A percentile compares a stretch with the other conserved stretches of the same genome.
Evolutionary conservation across 225 moss, liverwort and hornwort genomes (phyloP).

Genomic region (Sphagnum contortum): DNA sequence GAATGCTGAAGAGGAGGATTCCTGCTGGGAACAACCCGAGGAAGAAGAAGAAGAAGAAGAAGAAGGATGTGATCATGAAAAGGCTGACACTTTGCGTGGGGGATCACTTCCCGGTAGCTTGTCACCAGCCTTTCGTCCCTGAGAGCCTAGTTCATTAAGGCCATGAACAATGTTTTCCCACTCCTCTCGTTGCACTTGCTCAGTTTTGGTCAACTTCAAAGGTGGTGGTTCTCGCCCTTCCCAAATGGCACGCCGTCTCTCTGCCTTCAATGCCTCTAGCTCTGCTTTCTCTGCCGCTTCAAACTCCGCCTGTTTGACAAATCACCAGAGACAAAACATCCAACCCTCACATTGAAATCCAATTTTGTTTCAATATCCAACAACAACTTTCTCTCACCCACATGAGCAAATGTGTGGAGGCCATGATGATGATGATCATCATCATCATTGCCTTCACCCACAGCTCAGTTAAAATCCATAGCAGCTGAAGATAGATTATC

Average conservation of each 20-base stretch:
- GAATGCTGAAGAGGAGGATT: too few relatives aligned
- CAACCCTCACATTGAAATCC: too few relatives aligned
- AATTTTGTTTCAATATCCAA: too few relatives aligned
- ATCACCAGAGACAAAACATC: too few relatives aligned
- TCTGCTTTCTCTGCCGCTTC: constrained; percentile 43
- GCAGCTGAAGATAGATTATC: too few relatives aligned
- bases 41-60: too few relatives aligned
- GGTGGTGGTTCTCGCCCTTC: constrained; percentile 51
- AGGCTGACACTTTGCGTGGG: constrained; percentile 32
- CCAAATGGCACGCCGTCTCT: constrained; percentile 50
- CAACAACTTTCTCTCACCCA: too few relatives aligned
- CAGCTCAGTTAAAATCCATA: too few relatives aligned
- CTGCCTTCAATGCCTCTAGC: constrained; percentile 38
- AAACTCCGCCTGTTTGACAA: constrained; percentile 24
- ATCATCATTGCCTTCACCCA: too few relatives aligned
- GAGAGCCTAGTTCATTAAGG: constrained; percentile 33
- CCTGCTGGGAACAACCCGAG: too few relatives aligned
- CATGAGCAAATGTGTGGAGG: too few relatives aligned
- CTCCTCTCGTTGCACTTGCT: constrained; percentile 89
- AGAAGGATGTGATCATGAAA: constrained; percentile 10
- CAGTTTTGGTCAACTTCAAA: constrained; percentile 49
- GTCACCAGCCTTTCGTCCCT: constrained; percentile 44
- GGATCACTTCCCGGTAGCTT: constrained; percentile 26
- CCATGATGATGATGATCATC: too few relatives aligned
- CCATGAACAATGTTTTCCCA: constrained; percentile 59